phyloP scores from a whole-genome alignment of 352 stramenopile species.

The Plasmopara muralis region DNA sequence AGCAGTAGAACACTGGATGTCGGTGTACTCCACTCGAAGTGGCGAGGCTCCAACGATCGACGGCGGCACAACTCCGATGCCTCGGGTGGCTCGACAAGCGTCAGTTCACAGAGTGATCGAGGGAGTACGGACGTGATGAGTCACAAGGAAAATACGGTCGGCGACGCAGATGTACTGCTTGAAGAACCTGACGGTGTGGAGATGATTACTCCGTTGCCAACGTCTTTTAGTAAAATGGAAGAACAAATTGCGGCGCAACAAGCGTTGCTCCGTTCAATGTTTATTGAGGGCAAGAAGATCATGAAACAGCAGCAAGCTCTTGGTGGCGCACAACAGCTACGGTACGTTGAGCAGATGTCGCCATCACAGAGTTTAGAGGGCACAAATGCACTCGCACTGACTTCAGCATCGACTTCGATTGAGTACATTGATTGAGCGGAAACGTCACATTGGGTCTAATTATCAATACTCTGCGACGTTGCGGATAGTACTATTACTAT shows the following conservation, averaged over 20 bases:
- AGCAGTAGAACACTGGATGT: slow-evolving; percentile 21
- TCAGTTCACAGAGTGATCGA: slow-evolving; percentile 31
- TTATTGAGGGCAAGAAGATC: slow-evolving; percentile 71
- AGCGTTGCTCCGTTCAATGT: slow-evolving; percentile 61
- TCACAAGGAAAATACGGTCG: slow-evolving; percentile 11
- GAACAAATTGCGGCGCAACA: slow-evolving; percentile 73
- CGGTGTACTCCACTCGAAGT: slow-evolving; percentile 4
- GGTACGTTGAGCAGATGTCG: slow-evolving; percentile 30
- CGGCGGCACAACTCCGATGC: slow-evolving; percentile 42
- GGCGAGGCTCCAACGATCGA: slow-evolving; percentile 24
- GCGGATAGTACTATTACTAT: not conserved
- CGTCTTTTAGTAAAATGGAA: slow-evolving; percentile 68
- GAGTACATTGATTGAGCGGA: slow-evolving; percentile 38
- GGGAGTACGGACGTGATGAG: slow-evolving; percentile 26
- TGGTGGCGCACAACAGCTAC: slow-evolving; percentile 27
- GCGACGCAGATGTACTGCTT: slow-evolving; percentile 26
- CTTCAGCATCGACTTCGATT: slow-evolving; percentile 28
- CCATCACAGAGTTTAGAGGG: slow-evolving; percentile 20
- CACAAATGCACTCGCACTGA: slow-evolving; percentile 17
- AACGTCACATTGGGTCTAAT: not conserved
- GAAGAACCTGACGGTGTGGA: slow-evolving; percentile 41
- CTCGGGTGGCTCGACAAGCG: slow-evolving; percentile 24
- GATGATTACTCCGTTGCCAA: slow-evolving; percentile 47
- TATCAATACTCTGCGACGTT: no score
- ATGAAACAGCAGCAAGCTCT: slow-evolving; percentile 46